Conservation (phyloP, 345 rosid species). For the Litchi chinensis region DNA sequence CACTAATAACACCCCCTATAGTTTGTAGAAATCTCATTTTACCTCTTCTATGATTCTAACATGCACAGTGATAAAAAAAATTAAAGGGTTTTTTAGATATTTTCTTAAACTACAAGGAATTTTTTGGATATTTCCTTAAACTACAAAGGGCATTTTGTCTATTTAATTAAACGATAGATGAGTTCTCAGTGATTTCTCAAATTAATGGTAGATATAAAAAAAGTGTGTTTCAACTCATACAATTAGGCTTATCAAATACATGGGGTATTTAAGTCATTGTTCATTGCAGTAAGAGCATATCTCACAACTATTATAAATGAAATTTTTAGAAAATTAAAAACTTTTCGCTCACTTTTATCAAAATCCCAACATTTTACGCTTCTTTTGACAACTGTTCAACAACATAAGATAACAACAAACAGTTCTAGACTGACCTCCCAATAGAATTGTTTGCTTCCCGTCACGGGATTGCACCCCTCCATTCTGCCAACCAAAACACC, state of each 20-base stretch:
- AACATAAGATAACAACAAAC: background rate
- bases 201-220: background rate
- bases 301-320: background rate
- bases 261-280: background rate
- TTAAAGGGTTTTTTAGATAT: too few relatives aligned
- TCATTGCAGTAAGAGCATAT: background rate
- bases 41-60: too few relatives aligned
- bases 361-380: background rate
- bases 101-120: too few relatives aligned
- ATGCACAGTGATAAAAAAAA: too few relatives aligned
- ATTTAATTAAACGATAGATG: too few relatives aligned
- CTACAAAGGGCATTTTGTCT: too few relatives aligned
- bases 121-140: too few relatives aligned
- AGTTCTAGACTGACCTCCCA: constrained; percentile 62
- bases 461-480: constrained; percentile 61
- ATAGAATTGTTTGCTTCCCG: constrained; percentile 60
- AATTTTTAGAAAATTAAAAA: background rate
- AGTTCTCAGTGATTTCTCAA: too few relatives aligned
- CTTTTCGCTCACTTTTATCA: background rate
- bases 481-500: constrained; percentile 86
- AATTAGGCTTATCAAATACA: background rate
- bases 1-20: too few relatives aligned
- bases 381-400: background rate
- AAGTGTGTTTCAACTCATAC: background rate
- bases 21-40: too few relatives aligned